These are phyloP conservation scores for Quercus lobata DNA, from an alignment of 331 rosid species.

Conservation along the genomic window DNA sequence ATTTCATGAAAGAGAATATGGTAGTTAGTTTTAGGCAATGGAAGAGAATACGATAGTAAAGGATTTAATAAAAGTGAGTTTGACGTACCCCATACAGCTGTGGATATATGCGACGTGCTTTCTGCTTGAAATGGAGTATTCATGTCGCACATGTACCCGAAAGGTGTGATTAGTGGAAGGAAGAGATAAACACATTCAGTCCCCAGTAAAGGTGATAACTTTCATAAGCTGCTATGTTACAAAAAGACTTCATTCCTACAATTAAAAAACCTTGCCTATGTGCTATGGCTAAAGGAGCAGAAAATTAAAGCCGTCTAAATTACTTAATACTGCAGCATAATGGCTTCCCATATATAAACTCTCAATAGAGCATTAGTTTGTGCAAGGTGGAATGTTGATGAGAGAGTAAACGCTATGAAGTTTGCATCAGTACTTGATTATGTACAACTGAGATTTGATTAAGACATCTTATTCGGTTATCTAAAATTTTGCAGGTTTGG, in stretches of 20 bases:
- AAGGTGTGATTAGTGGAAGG: not conserved
- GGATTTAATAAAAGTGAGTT: not conserved
- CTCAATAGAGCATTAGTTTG: not conserved
- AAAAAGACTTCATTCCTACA: not conserved
- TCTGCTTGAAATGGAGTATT: not conserved
- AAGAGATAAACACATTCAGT: not conserved
- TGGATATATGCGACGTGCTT: not conserved
- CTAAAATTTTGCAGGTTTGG: slow-evolving; percentile 71
- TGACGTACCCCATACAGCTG: not conserved
- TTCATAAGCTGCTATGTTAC: not conserved
- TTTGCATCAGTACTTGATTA: not conserved
- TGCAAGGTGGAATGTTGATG: not conserved
- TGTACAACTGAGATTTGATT: not conserved
- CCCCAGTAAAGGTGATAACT: not conserved
- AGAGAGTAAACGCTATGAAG: not conserved
- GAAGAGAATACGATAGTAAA: not conserved
- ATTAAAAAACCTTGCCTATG: not conserved
- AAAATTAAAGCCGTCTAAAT: not conserved
- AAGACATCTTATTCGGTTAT: not conserved
- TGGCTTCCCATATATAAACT: not conserved
- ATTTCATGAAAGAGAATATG: not conserved
- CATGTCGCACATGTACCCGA: not conserved
- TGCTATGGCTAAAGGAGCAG: not conserved
- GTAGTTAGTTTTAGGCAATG: not conserved
- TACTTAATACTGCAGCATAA: not conserved